Percentiles rank a stretch among this genome's conserved stretches.
Conservation (phyloP, 768 basidiomycete species). For the Mycena amicta region DNA sequence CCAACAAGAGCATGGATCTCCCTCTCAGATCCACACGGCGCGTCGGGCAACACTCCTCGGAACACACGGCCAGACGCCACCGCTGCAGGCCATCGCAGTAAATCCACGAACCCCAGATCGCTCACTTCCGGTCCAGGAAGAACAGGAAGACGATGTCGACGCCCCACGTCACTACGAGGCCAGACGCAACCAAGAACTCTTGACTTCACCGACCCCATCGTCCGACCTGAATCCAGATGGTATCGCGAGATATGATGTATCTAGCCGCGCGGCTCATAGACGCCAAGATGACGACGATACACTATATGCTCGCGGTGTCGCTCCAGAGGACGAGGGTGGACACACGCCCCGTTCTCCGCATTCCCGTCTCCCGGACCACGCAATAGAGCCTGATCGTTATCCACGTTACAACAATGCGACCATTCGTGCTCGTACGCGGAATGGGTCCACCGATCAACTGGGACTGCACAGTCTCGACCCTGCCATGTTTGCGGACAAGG, state of each 20-base stretch:
- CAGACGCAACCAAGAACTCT: slow-evolving; percentile 34
- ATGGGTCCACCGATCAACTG: slow-evolving; percentile 62
- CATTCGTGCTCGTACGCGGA: slow-evolving; percentile 53
- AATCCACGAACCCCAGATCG: slow-evolving; percentile 66
- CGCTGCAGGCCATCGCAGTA: slow-evolving; percentile 47
- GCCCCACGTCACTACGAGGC: slow-evolving; percentile 31
- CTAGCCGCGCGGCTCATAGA: slow-evolving; percentile 40
- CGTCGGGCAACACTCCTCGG: slow-evolving; percentile 31
- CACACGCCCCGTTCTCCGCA: slow-evolving; percentile 74
- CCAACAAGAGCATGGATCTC: slow-evolving; percentile 31
- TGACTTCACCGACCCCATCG: slow-evolving; percentile 53
- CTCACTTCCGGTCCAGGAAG: slow-evolving; percentile 77
- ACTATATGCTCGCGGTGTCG: slow-evolving; percentile 40
- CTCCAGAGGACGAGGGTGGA: slow-evolving; percentile 52
- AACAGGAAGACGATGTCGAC: slow-evolving; percentile 61
- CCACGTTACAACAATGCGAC: slow-evolving; percentile 35
- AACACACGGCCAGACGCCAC: slow-evolving; percentile 49
- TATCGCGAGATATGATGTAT: slow-evolving; percentile 34
- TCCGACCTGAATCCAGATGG: slow-evolving; percentile 57
- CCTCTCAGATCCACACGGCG: slow-evolving; percentile 43
- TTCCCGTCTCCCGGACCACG: slow-evolving; percentile 51
- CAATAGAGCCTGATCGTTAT: slow-evolving; percentile 27
- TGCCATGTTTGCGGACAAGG: slow-evolving; percentile 50
- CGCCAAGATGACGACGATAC: slow-evolving; percentile 52
- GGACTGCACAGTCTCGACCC: slow-evolving; percentile 63